Base-by-base conservation (phyloP, 2,329 filamentous ascomycete species). In the Gnomoniopsis smithogilvyi region DNA sequence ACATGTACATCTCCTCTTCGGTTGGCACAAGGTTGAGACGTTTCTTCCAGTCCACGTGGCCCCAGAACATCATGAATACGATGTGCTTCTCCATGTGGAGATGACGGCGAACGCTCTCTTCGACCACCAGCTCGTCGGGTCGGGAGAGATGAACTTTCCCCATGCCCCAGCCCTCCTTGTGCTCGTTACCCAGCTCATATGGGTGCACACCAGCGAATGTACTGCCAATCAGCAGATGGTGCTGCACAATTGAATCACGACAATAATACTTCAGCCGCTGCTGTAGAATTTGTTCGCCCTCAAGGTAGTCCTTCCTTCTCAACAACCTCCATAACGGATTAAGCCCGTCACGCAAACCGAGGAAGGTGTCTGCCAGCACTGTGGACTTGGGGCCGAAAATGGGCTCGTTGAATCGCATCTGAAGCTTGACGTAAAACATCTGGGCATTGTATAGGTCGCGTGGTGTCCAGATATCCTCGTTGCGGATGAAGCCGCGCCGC, bases 401-500 rank as follows among this genome's bases (percentile, higher is more conserved):
- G 0, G 89, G 88, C 63, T 90, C 81, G 59, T 82, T 84, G 71
- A 91, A 86, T 56, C 79, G 78, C 82, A 92, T 85, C 67, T 85
- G 80, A 17, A 95, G 80, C 73, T 94, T 93, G 62, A 90, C 68
- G 64, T 91, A 76, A 74, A 94, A 87, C 60, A 87, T 71, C 48
- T 86, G 82, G 2, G 83, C 78, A 53, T 83, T 78, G 67, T 84
- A 82, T 11, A 95, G 70, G 67, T 91, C 85, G 3, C 69, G 61
- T 58, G 88, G 75, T 11, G 79, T 74, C 79, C 89, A 89, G 51
- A 87, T 76, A 0, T 67, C 64, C 11, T 56, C 54, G 68, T 84
- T 84, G 33, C 75, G 76, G 6, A 91, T 70, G 6, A 88, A 74
- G 1, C 74, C 75, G 6, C 78, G 71, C 1, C 91, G 84, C 15